Percentiles rank a stretch among this genome's conserved stretches.
Evolutionary conservation across 805 yeast genomes (phyloP).

Genomic region (Lachancea nothofagi): DNA sequence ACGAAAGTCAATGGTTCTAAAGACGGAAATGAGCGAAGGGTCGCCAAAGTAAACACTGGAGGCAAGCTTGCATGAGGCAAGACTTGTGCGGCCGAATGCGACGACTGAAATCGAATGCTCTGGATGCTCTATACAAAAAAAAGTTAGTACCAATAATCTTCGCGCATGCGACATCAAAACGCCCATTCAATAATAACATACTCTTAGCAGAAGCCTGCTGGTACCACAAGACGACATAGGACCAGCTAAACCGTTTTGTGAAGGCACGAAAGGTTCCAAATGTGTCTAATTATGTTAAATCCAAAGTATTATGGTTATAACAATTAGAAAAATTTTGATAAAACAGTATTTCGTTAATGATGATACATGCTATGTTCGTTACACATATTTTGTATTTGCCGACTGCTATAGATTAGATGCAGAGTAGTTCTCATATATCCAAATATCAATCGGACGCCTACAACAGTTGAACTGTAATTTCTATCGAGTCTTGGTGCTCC

Average conservation of each 20-base stretch:
- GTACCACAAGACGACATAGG: neutral
- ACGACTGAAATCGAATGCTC: constrained; percentile 14
- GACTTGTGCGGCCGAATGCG: constrained; percentile 5
- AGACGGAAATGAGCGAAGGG: constrained; percentile 82
- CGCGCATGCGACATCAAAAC: neutral
- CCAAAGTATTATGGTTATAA: no score
- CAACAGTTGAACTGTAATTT: no score
- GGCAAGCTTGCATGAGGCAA: constrained; percentile 39
- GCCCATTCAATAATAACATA: constrained; percentile 1
- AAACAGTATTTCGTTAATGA: neutral
- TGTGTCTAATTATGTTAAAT: no score
- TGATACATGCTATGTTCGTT: neutral
- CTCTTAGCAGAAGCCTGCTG: constrained; percentile 5
- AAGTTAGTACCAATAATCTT: constrained; percentile 3
- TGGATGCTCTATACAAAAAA: constrained; percentile 6
- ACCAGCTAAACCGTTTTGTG: no score
- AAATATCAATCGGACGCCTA: no score
- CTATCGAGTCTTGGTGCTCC: no score
- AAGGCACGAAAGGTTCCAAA: no score
- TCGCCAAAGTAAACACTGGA: constrained; percentile 67
- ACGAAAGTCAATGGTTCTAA: constrained; percentile 75
- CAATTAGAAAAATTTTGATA: neutral
- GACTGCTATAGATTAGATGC: no score
- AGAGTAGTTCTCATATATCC: no score
- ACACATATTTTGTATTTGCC: neutral